Base-by-base conservation (phyloP, 2,329 filamentous ascomycete genomes). In the Penicillium rolfsii region DNA sequence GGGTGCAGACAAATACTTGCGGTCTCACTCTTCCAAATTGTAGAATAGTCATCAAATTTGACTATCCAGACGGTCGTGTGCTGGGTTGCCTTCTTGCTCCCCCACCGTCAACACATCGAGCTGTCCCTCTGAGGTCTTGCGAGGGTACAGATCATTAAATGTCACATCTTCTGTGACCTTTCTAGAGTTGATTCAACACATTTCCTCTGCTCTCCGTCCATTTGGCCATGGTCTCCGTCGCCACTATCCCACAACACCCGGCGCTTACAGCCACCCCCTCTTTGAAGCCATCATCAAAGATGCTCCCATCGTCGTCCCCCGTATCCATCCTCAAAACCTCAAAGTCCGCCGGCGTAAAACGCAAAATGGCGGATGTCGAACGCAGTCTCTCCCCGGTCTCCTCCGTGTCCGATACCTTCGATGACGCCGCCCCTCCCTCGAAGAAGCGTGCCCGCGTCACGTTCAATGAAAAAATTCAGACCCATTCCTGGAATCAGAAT, bases 381-480 rank as follows among this genome's bases (percentile, higher is more conserved):
- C 63, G 77, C 26, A 69, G 70, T 14, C 71, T 74, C 19, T 74
- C 74, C 8, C 69, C 74, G 1, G 58, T 71, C 49, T 71, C 73
- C 16, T 71, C 74, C 28, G 62, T 66, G 12, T 64, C 59, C n/a
- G 75, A 73, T 16, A 71, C 74, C 38, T 48, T 60, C 19, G 67
- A 73, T 16, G 65, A 59, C 40, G 57, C 57, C 40, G 57, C 57
- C 40, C 73, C 72, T 14, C 73, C 73, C 58, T 71, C 73, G 41
- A 76, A 74, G 58, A 81, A 81, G 66, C 76, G 77, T 46, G 68
- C 74, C 26, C 74, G 78, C 30, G 79, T 81, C 30, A 77, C 77
- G 57, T 81, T 81, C 55, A 76, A 79, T 48, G 75, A 79, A 30
- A 73, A 77, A 16, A 73, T 78, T 48, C 70, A 75, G 46, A 72